Base-by-base conservation (phyloP, 2,329 filamentous ascomycete species). In the Cryphonectria carpinicola region DNA sequence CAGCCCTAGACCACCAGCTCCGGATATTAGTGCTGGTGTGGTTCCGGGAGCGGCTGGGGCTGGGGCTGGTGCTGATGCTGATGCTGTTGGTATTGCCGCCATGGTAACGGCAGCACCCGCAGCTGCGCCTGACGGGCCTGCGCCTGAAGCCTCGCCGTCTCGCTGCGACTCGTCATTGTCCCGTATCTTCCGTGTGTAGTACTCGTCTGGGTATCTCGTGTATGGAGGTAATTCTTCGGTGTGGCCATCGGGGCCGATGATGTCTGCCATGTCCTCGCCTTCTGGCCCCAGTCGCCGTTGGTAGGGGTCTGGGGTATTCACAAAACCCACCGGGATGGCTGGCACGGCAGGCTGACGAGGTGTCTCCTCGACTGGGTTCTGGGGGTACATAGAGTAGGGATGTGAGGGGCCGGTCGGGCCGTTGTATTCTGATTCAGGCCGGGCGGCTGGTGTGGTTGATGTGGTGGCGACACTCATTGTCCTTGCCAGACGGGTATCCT, bases 181-280 rank as follows among this genome's bases (percentile, higher is more conserved):
- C 25, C 79, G 75, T 65, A 82, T 80, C 76, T 87, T 94, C 84
- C 80, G 87, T 78, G 78, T 87, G 80, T 81, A 90, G 0, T 84
- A 84, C 70, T 93, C 92, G 67, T 97, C 93, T 2, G 95, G 93
- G 80, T 97, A 98, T 79, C 94, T 87, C 19, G 93, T 93, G 78
- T 98, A 98, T 0, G 95, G 95, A 17, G 95, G 95, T 25, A 98
- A 83, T 79, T 97, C 93, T 80, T 98, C 95, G 1, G 92, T 91
- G 78, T 98, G 94, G 1, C 95, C 95, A 76, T 97, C 90, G 0
- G 92, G 93, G 1, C 94, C 94, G 66, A 98, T 91, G 68, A 98
- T 89, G 78, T 95, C 94, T 63, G 92, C 93, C n/a, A 88, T 84
- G 75, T 97, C 95, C 81, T 97, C 94, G 67, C 93, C 93, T 70